These are phyloP conservation scores for Cornus suecica DNA, from an alignment of 148 eudicot species.

Conservation along the genomic window DNA sequence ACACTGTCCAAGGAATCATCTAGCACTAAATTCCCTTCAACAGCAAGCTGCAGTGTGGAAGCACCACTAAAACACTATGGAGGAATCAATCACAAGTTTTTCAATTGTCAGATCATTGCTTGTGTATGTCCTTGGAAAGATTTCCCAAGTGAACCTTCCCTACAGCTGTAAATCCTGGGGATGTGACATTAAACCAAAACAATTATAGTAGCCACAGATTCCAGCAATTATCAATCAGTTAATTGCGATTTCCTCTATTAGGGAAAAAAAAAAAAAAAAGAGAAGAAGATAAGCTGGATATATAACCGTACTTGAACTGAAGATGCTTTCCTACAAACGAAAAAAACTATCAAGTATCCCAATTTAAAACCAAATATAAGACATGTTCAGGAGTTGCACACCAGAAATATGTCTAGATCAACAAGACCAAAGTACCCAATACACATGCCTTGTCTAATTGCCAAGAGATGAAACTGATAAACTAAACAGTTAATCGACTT, in stretches of 20 bases:
- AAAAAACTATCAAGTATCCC: neutral
- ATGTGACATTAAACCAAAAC: neutral
- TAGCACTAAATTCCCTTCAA: neutral
- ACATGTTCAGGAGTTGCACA: neutral
- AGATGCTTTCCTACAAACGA: neutral
- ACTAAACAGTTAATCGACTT: neutral
- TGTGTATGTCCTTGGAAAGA: neutral
- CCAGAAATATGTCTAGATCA: neutral
- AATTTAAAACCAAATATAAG: neutral
- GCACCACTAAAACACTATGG: neutral
- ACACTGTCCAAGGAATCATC: neutral
- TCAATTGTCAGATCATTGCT: neutral
- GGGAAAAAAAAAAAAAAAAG: too few relatives aligned
- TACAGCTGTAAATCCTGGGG: neutral
- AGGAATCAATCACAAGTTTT: neutral
- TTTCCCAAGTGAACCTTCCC: neutral
- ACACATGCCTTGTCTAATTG: neutral
- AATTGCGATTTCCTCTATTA: neutral
- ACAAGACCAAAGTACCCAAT: neutral
- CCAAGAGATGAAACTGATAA: neutral
- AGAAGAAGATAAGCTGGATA: neutral
- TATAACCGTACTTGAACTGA: neutral
- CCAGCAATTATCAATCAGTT: neutral
- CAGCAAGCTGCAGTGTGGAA: neutral
- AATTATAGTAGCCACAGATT: neutral